These are phyloP conservation scores for Aureobasidium sp. DNA, from an alignment of 2,329 filamentous ascomycete genomes.

Conservation along the genomic window DNA sequence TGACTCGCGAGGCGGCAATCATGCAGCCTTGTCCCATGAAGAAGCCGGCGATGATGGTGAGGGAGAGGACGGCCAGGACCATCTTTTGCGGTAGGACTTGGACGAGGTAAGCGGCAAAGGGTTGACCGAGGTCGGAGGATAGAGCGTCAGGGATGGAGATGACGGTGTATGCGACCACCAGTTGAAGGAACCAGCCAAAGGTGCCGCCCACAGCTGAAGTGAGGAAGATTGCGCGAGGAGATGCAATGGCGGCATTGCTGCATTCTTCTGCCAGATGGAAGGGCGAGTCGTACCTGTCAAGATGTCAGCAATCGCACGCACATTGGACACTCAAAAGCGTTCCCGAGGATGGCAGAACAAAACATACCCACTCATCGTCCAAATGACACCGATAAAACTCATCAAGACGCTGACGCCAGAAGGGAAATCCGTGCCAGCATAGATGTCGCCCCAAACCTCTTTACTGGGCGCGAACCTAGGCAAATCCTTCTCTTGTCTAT, in stretches of 20 bases:
- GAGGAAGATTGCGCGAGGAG: constrained; percentile 64
- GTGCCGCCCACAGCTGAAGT: constrained; percentile 60
- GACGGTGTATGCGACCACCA: constrained; percentile 62
- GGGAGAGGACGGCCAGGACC: constrained; percentile 54
- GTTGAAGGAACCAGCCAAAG: constrained; percentile 66
- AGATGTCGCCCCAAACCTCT: constrained; percentile 59
- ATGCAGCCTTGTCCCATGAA: constrained; percentile 69
- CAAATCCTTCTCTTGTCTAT: constrained; percentile 43
- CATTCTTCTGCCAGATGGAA: constrained; percentile 73
- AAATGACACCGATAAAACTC: constrained; percentile 64
- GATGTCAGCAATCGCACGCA: background rate
- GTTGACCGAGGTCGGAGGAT: constrained; percentile 57
- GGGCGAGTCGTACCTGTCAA: constrained; percentile 58
- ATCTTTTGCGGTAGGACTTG: constrained; percentile 56
- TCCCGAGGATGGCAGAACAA: no score
- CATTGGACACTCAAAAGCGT: background rate
- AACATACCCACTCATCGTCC: constrained; percentile 47
- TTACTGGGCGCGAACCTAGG: constrained; percentile 53
- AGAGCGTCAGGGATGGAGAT: constrained; percentile 55
- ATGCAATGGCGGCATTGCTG: constrained; percentile 63
- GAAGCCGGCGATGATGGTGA: constrained; percentile 64
- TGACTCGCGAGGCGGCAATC: constrained; percentile 45
- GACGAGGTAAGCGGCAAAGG: constrained; percentile 62
- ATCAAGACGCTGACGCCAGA: constrained; percentile 62
- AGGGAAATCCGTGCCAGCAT: constrained; percentile 60